Evolutionary conservation across 495 filamentous ascomycete species (phyloP).

Genomic region (Penicillium flavigenum): DNA sequence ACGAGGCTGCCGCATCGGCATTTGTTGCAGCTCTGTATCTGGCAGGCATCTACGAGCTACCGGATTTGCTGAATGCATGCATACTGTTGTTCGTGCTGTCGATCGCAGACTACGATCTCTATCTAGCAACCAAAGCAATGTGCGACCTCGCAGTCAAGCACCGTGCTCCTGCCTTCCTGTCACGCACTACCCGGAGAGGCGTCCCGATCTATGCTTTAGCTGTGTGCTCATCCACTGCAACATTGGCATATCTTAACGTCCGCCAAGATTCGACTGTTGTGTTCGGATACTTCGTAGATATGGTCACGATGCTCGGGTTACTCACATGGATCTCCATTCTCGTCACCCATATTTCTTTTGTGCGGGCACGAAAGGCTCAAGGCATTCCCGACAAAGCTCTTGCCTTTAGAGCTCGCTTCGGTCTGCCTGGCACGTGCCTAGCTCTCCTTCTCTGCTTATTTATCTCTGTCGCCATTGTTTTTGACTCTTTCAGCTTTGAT

Average conservation of each 20-base stretch:
- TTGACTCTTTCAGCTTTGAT: constrained; percentile 57
- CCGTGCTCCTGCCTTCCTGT: constrained; percentile 68
- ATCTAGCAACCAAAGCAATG: constrained; percentile 67
- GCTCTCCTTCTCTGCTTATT: constrained; percentile 65
- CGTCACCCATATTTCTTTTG: constrained; percentile 74
- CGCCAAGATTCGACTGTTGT: constrained; percentile 58
- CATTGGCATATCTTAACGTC: constrained; percentile 74
- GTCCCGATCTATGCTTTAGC: constrained; percentile 69
- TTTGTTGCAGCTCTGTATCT: constrained; percentile 59
- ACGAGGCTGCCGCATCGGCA: constrained; percentile 50
- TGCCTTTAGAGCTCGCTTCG: constrained; percentile 71
- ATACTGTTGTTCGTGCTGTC: constrained; percentile 76
- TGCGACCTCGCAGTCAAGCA: constrained; percentile 70
- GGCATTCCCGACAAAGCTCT: constrained; percentile 59
- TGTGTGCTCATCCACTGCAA: constrained; percentile 55
- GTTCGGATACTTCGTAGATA: constrained; percentile 76
- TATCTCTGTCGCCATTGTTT: constrained; percentile 72
- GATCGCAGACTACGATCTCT: constrained; percentile 64
- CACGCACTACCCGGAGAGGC: constrained; percentile 63
- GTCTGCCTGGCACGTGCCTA: constrained; percentile 61
- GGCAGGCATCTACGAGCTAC: constrained; percentile 50
- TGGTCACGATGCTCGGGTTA: constrained; percentile 74
- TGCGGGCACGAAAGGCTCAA: constrained; percentile 67
- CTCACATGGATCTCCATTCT: constrained; percentile 71
- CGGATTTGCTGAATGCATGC: constrained; percentile 58